Conservation (phyloP, 208 protist species). For the Leptomonas pyrrhocoris region DNA sequence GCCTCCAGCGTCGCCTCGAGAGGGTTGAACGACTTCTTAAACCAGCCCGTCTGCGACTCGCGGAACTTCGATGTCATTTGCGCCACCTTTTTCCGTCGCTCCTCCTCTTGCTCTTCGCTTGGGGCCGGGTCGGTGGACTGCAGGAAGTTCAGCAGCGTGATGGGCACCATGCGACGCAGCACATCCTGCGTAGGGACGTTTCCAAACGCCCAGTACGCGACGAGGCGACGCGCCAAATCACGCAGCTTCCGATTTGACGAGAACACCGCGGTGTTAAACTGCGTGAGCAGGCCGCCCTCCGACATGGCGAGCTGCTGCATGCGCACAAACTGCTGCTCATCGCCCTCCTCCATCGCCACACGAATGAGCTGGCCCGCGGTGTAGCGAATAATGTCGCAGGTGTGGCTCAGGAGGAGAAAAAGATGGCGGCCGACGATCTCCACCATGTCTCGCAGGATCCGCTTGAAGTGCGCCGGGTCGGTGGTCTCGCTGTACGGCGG, state of each 20-base stretch:
- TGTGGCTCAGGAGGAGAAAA: slow-evolving; percentile 78
- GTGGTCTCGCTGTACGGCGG: slow-evolving; percentile 92
- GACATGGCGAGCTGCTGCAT: slow-evolving; percentile 87
- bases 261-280: slow-evolving; percentile 88
- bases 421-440: slow-evolving; percentile 69
- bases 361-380: slow-evolving; percentile 89
- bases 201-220: slow-evolving; percentile 87
- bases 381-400: slow-evolving; percentile 82
- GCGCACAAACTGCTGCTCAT: slow-evolving; percentile 68
- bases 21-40: slow-evolving; percentile 84
- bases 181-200: slow-evolving; percentile 82
- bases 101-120: slow-evolving; percentile 57
- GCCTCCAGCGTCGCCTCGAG: slow-evolving; percentile 32
- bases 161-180: slow-evolving; percentile 88
- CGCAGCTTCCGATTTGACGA: slow-evolving; percentile 61
- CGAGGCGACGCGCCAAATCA: slow-evolving; percentile 83
- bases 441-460: slow-evolving; percentile 69
- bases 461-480: slow-evolving; percentile 66
- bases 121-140: slow-evolving; percentile 74
- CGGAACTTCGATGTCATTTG: slow-evolving; percentile 60
- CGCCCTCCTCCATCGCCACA: slow-evolving; percentile 92
- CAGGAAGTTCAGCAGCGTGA: slow-evolving; percentile 83
- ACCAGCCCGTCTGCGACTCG: slow-evolving; percentile 74
- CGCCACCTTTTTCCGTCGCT: slow-evolving; percentile 51
- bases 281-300: slow-evolving; percentile 86